These are phyloP conservation scores for Penicillium riverlandense DNA, from an alignment of 495 filamentous ascomycete species.

Conservation along the genomic window DNA sequence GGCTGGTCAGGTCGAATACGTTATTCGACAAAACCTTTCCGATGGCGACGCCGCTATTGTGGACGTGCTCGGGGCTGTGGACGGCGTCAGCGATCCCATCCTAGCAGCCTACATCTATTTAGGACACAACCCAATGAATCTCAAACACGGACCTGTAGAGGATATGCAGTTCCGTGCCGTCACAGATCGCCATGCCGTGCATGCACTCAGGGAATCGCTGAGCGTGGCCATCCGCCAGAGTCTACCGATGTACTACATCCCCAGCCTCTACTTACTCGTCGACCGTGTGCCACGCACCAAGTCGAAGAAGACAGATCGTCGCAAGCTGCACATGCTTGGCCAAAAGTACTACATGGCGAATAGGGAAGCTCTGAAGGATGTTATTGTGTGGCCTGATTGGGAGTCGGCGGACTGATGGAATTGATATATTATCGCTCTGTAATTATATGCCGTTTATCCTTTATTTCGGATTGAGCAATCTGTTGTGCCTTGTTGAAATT, in stretches of 20 bases:
- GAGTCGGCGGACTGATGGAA: neutral
- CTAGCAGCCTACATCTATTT: slow-evolving; percentile 16
- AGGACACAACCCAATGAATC: slow-evolving; percentile 8
- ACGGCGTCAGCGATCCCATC: slow-evolving; percentile 15
- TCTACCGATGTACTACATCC: slow-evolving; percentile 17
- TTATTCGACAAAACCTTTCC: slow-evolving; percentile 7
- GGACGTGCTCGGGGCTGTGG: slow-evolving; percentile 16
- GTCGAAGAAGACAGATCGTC: slow-evolving; percentile 39
- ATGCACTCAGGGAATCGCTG: slow-evolving; percentile 1
- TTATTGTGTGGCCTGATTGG: slow-evolving; percentile 12
- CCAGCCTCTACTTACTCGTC: slow-evolving; percentile 16
- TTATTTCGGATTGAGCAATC: too few species aligned
- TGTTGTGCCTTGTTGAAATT: too few species aligned
- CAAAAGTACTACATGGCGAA: slow-evolving; percentile 13
- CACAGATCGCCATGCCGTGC: neutral
- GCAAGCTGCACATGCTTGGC: slow-evolving; percentile 17
- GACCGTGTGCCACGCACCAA: slow-evolving; percentile 30
- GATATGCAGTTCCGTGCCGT: slow-evolving; percentile 14
- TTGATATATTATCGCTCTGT: too few species aligned
- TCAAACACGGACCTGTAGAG: slow-evolving; percentile 1
- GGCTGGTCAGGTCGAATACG: slow-evolving; percentile 58
- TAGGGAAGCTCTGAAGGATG: slow-evolving; percentile 8
- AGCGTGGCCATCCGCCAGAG: slow-evolving; percentile 4
- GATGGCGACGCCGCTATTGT: slow-evolving; percentile 13
- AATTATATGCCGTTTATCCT: too few species aligned